Base-by-base conservation (phyloP, 768 basidiomycete species). In the Leccinum broughii region DNA sequence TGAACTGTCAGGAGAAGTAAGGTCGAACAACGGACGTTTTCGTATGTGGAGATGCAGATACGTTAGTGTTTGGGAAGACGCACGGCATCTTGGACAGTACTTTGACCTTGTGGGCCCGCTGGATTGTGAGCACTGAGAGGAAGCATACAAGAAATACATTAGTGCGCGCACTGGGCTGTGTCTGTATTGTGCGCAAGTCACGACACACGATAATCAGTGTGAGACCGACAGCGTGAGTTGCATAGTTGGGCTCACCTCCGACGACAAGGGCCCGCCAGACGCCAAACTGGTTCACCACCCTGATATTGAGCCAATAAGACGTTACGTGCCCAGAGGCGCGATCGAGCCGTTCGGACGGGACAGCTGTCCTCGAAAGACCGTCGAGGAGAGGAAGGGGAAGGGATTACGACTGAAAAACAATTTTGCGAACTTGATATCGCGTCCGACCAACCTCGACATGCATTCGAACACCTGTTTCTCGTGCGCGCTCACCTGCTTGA, bases 241-340 rank as follows among this genome's bases (percentile, higher is more conserved):
- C 13, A 30, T 11, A 30, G 54, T 51, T 24, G 7, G 15, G 11
- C 52, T 51, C 39, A 66, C 83, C 84, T 64, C 83, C 83, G 30
- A 70, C 77, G 15, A 83, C 51, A 59, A 83, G 83, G 13, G 78
- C 79, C 24, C 80, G 72, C 1, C 80, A 0, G 4, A 64, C 59
- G 7, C 70, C 63, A 62, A 83, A 78, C 22, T 66, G 75, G 50
- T 82, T 64, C 1, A 77, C 78, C 79, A 83, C 79, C 11, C 82
- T 74, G 26, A 83, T 75, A 65, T 81, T 82, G 1, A 80, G 76
- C 24, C 82, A 78, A 51, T 48, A 15, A 37, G 35, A 15, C 3
- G 14, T 37, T 37, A 37, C 14, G 5, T 37, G 28, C 28, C 26
- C 22, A 24, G 22, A 24, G 22, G 22, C 22, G 26, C 1, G 6